These are phyloP conservation scores for Akanthomyces lecanii DNA, from an alignment of 2,329 filamentous ascomycete species.

Conservation along the genomic window DNA sequence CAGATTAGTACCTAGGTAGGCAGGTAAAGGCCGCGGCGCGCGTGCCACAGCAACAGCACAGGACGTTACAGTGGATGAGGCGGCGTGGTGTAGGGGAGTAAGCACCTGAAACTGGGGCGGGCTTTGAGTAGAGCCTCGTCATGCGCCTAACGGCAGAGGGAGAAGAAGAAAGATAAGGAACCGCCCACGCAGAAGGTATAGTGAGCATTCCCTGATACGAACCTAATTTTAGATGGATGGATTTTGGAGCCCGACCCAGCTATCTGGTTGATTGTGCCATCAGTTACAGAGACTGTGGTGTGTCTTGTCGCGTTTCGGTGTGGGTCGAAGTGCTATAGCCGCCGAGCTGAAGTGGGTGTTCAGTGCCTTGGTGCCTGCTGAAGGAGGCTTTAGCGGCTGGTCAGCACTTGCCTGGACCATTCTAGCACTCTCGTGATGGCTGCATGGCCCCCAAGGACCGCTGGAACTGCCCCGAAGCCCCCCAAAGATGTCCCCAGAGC, in stretches of 20 bases:
- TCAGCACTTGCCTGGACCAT: conserved; percentile 3
- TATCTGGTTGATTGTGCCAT: neutral
- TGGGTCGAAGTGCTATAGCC: conserved; percentile 14
- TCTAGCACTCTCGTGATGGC: conserved; percentile 4
- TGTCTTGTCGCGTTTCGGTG: conserved; percentile 12
- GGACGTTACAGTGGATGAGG: neutral
- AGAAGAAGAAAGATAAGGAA: too few relatives aligned
- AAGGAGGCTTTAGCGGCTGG: neutral
- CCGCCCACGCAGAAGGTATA: too few relatives aligned
- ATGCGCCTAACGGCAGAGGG: too few relatives aligned
- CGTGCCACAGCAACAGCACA: neutral
- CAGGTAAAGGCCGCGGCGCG: neutral
- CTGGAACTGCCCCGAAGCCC: neutral
- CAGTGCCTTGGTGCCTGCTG: neutral
- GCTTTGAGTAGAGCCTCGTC: too few relatives aligned
- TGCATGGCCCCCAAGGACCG: neutral
- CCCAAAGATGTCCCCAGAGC: neutral
- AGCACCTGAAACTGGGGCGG: neutral
- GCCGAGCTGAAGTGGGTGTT: conserved; percentile 9
- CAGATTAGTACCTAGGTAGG: too few relatives aligned
- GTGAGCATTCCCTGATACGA: too few relatives aligned
- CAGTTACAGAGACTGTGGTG: neutral
- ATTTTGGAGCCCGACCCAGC: too few relatives aligned
- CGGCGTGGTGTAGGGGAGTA: neutral
- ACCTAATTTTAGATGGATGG: too few relatives aligned